Evolutionary conservation across 106 monocot genomes (phyloP).

Genomic region (Dioscorea alata): DNA sequence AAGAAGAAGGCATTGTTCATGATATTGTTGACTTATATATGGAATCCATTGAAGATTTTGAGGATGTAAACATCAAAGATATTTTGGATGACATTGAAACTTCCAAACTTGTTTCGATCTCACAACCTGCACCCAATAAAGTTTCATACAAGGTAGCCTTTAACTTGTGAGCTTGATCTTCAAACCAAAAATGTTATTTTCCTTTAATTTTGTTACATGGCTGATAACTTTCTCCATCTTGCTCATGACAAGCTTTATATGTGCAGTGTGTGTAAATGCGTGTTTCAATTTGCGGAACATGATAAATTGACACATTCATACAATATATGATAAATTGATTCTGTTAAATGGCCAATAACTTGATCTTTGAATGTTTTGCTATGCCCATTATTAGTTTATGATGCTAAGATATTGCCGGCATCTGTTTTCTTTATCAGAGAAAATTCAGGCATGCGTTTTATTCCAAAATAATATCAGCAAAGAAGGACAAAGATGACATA

Average conservation of each 20-base stretch:
- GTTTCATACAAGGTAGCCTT: neutral
- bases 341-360: too few relatives aligned
- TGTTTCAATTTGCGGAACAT: neutral
- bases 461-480: conserved; percentile 1
- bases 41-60: neutral
- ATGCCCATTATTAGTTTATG: too few relatives aligned
- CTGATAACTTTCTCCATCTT: neutral
- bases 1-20: neutral
- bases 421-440: neutral
- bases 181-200: neutral
- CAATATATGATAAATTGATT: too few relatives aligned
- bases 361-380: too few relatives aligned
- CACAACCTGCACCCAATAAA: neutral
- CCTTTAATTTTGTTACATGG: neutral
- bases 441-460: conserved; percentile 3
- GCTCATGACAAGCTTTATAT: neutral
- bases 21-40: conserved; percentile 1
- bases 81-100: neutral
- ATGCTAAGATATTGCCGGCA: too few relatives aligned
- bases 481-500: neutral
- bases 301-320: too few relatives aligned
- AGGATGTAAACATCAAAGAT: neutral
- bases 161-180: neutral
- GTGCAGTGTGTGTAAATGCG: neutral
- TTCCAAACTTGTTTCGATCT: neutral